Percentiles rank a stretch among this genome's conserved stretches.
Conservation (phyloP, 148 eudicot genomes). For the Euryodendron excelsum region DNA sequence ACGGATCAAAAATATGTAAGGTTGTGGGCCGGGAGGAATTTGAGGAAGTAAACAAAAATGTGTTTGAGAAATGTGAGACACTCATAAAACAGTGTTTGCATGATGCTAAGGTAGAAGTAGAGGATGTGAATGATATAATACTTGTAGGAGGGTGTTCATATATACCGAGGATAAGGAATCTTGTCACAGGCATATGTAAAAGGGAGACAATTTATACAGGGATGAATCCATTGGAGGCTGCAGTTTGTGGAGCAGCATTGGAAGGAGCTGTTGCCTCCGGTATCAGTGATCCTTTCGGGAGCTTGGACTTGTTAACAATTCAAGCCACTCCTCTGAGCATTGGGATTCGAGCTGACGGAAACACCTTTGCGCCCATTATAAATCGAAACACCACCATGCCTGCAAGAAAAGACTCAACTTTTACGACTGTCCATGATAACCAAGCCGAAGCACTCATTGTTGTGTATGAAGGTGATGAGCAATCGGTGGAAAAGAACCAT, state of each 20-base stretch:
- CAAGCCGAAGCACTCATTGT: slow-evolving; percentile 69
- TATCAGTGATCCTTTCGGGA: slow-evolving; percentile 74
- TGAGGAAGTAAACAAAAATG: slow-evolving; percentile 53
- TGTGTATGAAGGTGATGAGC: slow-evolving; percentile 76
- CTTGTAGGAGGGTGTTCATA: slow-evolving; percentile 81
- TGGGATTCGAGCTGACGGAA: slow-evolving; percentile 63
- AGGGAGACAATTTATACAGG: slow-evolving; percentile 47
- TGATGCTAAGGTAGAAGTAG: slow-evolving; percentile 59
- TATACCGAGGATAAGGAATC: slow-evolving; percentile 57
- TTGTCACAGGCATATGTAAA: slow-evolving; percentile 44
- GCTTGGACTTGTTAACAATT: slow-evolving; percentile 72
- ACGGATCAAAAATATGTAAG: slow-evolving; percentile 52
- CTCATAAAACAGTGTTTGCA: slow-evolving; percentile 57
- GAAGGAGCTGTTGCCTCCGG: slow-evolving; percentile 98
- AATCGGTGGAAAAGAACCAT: slow-evolving; percentile 49
- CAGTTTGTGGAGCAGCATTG: slow-evolving; percentile 80
- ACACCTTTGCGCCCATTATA: slow-evolving; percentile 62
- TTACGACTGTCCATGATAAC: slow-evolving; percentile 76
- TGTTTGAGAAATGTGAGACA: slow-evolving; percentile 57
- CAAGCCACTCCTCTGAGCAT: slow-evolving; percentile 81
- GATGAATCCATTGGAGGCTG: slow-evolving; percentile 71
- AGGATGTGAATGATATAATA: slow-evolving; percentile 55
- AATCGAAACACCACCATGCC: slow-evolving; percentile 63
- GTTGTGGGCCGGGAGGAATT: slow-evolving; percentile 52
- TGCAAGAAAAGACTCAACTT: slow-evolving; percentile 53